Conservation (phyloP, 768 basidiomycete species). For the Amanita thiersii region DNA sequence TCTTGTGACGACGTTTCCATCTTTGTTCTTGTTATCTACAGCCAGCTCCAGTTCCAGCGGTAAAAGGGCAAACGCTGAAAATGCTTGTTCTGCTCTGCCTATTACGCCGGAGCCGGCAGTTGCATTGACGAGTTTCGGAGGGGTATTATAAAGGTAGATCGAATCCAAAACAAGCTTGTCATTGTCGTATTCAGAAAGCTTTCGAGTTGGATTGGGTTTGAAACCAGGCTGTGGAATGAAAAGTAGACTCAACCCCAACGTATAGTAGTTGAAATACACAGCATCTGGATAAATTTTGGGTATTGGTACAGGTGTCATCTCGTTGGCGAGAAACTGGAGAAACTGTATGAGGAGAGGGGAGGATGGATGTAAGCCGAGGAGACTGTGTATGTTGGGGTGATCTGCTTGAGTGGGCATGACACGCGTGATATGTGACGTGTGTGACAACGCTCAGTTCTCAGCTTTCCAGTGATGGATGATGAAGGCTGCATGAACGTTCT, state of each 20-base stretch:
- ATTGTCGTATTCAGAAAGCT: conserved; percentile 38
- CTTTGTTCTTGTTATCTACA: conserved; percentile 23
- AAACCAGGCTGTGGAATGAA: conserved; percentile 63
- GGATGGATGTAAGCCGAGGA: conserved; percentile 47
- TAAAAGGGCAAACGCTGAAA: conserved; percentile 46
- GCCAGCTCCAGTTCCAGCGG: conserved; percentile 27
- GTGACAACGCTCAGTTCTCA: too few species aligned
- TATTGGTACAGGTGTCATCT: conserved; percentile 14
- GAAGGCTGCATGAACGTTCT: too few species aligned
- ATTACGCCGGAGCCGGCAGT: conserved; percentile 24
- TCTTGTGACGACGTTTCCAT: conserved; percentile 26
- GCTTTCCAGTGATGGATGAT: too few species aligned
- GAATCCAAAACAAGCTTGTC: conserved; percentile 38
- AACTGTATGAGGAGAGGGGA: conserved; percentile 35
- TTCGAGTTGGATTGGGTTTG: conserved; percentile 40
- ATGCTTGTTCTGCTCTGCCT: conserved; percentile 41
- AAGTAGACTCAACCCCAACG: conserved; percentile 75
- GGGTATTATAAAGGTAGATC: conserved; percentile 77
- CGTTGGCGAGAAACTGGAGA: conserved; percentile 27
- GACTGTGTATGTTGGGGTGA: conserved; percentile 16
- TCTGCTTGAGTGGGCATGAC: conserved; percentile 7
- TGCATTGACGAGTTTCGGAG: conserved; percentile 10
- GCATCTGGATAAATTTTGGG: conserved; percentile 70
- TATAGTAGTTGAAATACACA: conserved; percentile 80
- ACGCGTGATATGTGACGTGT: too few species aligned